phyloP scores from a whole-genome alignment of 371 early-diverging fungal species.

The Mortierella sp. region DNA sequence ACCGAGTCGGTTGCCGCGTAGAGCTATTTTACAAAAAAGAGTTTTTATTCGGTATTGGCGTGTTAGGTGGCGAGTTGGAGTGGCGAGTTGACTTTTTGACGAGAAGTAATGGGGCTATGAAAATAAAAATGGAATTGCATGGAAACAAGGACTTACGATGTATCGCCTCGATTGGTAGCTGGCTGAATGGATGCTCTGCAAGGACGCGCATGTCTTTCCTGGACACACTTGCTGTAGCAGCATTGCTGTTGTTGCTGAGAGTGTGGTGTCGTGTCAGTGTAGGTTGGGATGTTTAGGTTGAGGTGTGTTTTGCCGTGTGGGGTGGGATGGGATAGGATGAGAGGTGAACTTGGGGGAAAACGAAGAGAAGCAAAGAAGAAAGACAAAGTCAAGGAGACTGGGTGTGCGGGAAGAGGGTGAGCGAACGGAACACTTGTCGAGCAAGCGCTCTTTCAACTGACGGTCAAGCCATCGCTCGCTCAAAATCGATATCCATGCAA shows the following conservation, averaged over 20 bases:
- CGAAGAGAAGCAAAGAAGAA: too few relatives aligned
- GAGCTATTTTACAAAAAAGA: slow-evolving; percentile 26
- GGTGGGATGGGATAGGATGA: background rate
- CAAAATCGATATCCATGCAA: too few relatives aligned
- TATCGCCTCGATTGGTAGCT: slow-evolving; percentile 63
- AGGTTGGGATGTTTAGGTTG: background rate
- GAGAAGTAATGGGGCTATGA: too few relatives aligned
- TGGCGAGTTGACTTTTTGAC: background rate
- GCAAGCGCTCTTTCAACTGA: too few relatives aligned
- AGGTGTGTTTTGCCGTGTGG: too few relatives aligned
- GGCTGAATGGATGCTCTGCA: slow-evolving; percentile 67
- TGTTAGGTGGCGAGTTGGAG: background rate
- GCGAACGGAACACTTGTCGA: too few relatives aligned
- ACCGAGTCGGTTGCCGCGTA: slow-evolving; percentile 53
- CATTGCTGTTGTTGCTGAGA: slow-evolving; percentile 56
- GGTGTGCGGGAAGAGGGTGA: background rate
- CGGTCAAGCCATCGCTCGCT: too few relatives aligned
- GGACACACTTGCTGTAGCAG: slow-evolving; percentile 74
- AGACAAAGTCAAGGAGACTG: too few relatives aligned
- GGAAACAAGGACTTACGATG: slow-evolving; percentile 60
- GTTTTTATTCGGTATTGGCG: background rate
- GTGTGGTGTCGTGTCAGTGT: background rate
- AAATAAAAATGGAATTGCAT: too few relatives aligned
- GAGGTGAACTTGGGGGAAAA: too few relatives aligned
- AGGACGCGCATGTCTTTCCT: slow-evolving; percentile 70